Conservation (phyloP, 192 early-diverging fungal species). For the Geranomyces michiganensis region DNA sequence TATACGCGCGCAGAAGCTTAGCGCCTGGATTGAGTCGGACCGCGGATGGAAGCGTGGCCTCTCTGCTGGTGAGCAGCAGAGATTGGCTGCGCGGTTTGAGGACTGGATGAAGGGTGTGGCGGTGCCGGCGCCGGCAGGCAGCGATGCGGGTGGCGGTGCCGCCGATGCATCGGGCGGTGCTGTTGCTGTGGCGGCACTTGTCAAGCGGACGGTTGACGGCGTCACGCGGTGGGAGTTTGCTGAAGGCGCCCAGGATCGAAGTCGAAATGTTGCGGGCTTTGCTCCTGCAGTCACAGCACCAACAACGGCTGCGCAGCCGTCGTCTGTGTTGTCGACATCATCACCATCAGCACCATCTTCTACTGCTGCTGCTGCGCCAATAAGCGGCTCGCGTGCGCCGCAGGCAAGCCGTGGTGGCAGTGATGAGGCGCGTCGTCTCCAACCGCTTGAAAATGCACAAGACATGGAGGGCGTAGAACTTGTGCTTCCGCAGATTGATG, state of each 20-base stretch:
- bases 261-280: no score
- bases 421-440: neutral
- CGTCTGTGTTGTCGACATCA: neutral
- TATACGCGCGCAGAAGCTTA: slow-evolving; percentile 2
- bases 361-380: neutral
- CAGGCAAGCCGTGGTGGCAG: neutral
- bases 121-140: neutral
- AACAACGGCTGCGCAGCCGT: no score
- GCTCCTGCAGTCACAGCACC: no score
- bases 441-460: neutral
- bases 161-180: no score
- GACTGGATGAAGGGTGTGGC: slow-evolving; percentile 4
- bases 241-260: neutral
- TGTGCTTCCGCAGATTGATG: slow-evolving; percentile 7
- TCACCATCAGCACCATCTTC: neutral
- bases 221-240: neutral
- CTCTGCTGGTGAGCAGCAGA: neutral
- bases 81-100: neutral
- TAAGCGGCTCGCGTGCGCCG: neutral
- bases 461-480: neutral
- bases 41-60: slow-evolving; percentile 22
- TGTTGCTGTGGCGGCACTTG: neutral
- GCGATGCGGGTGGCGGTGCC: no score
- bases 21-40: slow-evolving; percentile 9
- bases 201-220: neutral